A percentile compares a stretch with the other conserved stretches of the same genome.
phyloP scores from a whole-genome alignment of 164 flowering plant species.

The Magnolia officinalis region DNA sequence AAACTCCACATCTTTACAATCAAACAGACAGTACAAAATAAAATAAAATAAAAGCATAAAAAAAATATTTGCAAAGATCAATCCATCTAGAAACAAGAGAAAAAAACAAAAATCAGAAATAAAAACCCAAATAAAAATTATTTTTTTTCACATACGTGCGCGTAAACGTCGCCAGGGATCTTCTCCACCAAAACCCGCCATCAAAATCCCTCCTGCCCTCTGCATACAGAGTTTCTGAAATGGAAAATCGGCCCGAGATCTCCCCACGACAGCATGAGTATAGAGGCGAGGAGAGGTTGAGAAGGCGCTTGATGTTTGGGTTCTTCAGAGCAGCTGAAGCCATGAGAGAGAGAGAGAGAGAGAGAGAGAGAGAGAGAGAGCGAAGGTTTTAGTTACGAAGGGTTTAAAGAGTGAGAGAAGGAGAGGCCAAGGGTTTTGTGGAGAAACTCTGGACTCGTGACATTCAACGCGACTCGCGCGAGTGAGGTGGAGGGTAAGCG shows the following conservation, averaged over 20 bases:
- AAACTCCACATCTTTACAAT: too few species aligned
- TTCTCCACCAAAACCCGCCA: constrained; percentile 48
- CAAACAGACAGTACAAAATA: neutral
- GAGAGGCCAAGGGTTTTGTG: too few species aligned
- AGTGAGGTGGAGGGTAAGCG: too few species aligned
- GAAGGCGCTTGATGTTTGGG: constrained; percentile 53
- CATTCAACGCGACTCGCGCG: too few species aligned
- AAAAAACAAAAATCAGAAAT: neutral
- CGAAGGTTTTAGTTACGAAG: neutral
- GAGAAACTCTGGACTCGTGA: too few species aligned
- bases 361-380: neutral
- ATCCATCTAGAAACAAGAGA: neutral
- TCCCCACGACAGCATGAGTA: constrained; percentile 45
- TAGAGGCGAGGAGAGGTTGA: constrained; percentile 44
- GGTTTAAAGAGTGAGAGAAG: neutral
- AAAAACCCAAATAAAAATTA: neutral
- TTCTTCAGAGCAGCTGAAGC: constrained; percentile 62
- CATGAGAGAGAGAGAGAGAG: constrained; percentile 29
- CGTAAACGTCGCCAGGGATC: constrained; percentile 90
- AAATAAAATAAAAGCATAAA: too few species aligned
- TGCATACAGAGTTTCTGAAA: constrained; percentile 28
- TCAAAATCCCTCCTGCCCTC: constrained; percentile 22
- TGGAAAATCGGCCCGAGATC: constrained; percentile 17
- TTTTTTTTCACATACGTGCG: constrained; percentile 52
- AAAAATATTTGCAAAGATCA: neutral